phyloP scores from a whole-genome alignment of 2,329 filamentous ascomycete genomes.

The Fusarium veterinarium region DNA sequence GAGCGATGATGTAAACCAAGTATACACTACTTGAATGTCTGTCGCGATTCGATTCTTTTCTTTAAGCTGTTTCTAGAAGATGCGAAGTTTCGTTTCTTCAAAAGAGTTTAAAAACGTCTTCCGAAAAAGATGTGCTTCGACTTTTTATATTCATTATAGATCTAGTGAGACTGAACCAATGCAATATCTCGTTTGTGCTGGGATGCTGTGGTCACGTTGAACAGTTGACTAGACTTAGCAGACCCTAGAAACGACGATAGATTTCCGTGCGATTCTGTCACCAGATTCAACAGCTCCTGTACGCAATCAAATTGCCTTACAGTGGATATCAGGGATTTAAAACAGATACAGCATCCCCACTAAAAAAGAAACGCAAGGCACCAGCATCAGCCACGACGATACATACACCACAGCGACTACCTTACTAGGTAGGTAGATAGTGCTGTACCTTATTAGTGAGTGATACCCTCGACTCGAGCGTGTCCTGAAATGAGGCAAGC shows the following conservation, averaged over 20 bases:
- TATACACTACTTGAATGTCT: slow-evolving; percentile 23
- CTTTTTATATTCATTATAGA: slow-evolving; percentile 13
- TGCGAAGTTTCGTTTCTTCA: slow-evolving; percentile 2
- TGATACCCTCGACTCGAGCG: slow-evolving; percentile 5
- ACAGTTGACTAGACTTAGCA: slow-evolving; percentile 9
- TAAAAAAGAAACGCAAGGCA: slow-evolving; percentile 20
- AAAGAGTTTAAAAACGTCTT: neutral
- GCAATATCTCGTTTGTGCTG: neutral
- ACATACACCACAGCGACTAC: neutral
- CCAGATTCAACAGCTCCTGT: slow-evolving; percentile 11
- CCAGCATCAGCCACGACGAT: slow-evolving; percentile 18
- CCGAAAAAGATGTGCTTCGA: neutral
- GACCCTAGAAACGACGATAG: slow-evolving; percentile 37
- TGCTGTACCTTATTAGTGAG: too few species aligned
- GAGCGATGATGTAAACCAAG: slow-evolving; percentile 33
- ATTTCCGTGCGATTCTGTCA: slow-evolving; percentile 40
- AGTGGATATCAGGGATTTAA: slow-evolving; percentile 30
- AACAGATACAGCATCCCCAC: slow-evolving; percentile 17
- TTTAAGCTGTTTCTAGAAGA: slow-evolving; percentile 30
- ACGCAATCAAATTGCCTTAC: slow-evolving; percentile 27
- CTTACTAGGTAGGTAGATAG: too few species aligned
- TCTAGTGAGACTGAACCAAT: neutral
- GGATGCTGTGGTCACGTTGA: slow-evolving; percentile 26
- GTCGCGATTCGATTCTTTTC: neutral
- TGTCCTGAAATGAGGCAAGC: slow-evolving; percentile 5